Base-by-base conservation (phyloP, 176 grass and related monocot genomes). In the Carex pumila region DNA sequence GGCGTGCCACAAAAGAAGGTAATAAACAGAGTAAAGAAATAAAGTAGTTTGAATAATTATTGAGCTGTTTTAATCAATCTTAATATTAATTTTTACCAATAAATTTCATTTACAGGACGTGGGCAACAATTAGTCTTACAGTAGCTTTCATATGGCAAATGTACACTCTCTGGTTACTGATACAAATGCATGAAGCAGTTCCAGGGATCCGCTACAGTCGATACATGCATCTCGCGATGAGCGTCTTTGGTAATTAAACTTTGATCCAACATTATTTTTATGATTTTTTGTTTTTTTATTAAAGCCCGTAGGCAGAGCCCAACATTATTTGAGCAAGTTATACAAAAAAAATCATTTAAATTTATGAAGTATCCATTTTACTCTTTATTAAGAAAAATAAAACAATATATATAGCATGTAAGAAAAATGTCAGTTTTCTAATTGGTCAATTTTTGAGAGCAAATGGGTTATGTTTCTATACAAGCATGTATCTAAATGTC, bases 91-190 rank as follows among this genome's bases (percentile, higher is more conserved):
- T 31, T 29, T 29, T 76, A 31, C 25, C 4, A 76, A 8, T 76
- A 32, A 55, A 8, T 76, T 76, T 15, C 0, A 41, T 61, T 84
- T 61, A 68, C 90, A 98, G 95, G 96, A 88, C 92, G 45, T 94
- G 96, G 92, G 96, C 89, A 81, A 88, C 90, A 80, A 19, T 91
- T 19, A 88, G 84, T 91, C 87, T 99, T 25, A 89, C 93, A 7
- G 18, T 89, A 69, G 91, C 93, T 2, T 99, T 95, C 85, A 69
- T 52, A 11, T 99, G 96, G 96, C 96, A 99, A 89, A 86, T 99
- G 66, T 99, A 95, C 93, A 99, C 96, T 65, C 89, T 93, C 4
- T 93, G 96, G 91, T 50, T 99, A 60, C 87, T 99, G 18, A 70
- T 95, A 67, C 92, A 88, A 47, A 93, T 99, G 47, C 96, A 99